These are phyloP conservation scores for Quercus ilex DNA, from an alignment of 306 rosid genomes.

Conservation along the genomic window DNA sequence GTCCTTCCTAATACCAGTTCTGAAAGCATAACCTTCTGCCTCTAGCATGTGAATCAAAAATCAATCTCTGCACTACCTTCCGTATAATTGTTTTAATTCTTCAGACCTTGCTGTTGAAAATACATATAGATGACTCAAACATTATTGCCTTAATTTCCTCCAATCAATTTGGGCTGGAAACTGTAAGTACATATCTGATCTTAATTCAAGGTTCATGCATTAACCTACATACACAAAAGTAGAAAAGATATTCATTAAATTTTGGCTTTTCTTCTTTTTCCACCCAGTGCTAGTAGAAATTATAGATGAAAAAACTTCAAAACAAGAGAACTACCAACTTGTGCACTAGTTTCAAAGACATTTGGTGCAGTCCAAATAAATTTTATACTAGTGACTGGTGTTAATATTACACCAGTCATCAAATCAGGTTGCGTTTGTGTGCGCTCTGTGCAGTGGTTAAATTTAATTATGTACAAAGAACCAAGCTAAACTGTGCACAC, in stretches of 20 bases:
- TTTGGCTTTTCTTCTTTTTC: background rate
- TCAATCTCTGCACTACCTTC: no score
- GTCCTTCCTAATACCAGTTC: no score
- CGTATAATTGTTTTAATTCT: no score
- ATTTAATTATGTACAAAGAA: background rate
- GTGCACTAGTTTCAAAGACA: background rate
- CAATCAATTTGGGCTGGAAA: conserved; percentile 17
- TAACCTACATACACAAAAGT: conserved; percentile 16
- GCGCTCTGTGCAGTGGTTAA: background rate
- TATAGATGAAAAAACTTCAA: background rate
- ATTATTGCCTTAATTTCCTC: background rate
- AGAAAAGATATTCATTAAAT: background rate
- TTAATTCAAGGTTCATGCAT: background rate
- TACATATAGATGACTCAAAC: background rate
- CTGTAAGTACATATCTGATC: background rate
- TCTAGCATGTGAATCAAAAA: no score
- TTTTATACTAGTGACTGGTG: background rate
- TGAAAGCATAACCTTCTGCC: no score
- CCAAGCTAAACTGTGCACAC: background rate
- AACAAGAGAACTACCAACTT: background rate
- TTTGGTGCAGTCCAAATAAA: background rate
- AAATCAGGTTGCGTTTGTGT: background rate
- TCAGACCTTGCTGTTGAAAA: no score
- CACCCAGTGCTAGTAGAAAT: background rate
- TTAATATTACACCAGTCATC: background rate